Evolutionary conservation across 2,329 filamentous ascomycete species (phyloP).

Genomic region (Calonectria pseudoreteaudii): DNA sequence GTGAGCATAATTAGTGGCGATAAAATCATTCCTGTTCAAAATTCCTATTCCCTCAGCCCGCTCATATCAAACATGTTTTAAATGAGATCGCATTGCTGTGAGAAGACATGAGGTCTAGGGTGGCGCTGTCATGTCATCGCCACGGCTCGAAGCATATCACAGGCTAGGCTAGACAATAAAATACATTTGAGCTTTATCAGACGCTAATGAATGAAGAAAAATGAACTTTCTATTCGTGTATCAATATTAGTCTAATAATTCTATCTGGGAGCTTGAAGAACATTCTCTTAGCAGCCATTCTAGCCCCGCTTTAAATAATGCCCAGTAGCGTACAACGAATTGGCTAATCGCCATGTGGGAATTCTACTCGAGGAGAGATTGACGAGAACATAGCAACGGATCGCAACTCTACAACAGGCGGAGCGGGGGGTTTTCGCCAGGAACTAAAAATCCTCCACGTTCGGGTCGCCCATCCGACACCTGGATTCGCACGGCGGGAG

Average conservation of each 20-base stretch:
- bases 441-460: not conserved
- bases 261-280: too few relatives aligned
- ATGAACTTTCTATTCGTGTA: not conserved
- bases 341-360: not conserved
- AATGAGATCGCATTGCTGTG: too few relatives aligned
- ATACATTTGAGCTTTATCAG: not conserved
- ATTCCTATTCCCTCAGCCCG: too few relatives aligned
- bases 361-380: not conserved
- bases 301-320: too few relatives aligned
- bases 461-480: not conserved
- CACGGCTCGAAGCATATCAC: too few relatives aligned
- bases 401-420: not conserved
- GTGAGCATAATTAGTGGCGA: too few relatives aligned
- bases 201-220: not conserved
- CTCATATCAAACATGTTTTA: too few relatives aligned
- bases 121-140: not conserved
- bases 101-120: not conserved
- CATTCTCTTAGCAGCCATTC: too few relatives aligned
- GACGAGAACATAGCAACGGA: not conserved
- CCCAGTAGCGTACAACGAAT: too few relatives aligned
- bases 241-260: not conserved
- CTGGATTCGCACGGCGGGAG: slow-evolving; percentile 37
- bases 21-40: too few relatives aligned
- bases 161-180: not conserved
- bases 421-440: not conserved